These are phyloP conservation scores for Amborella trichopoda DNA, from an alignment of 164 flowering plant species.

Conservation along the genomic window DNA sequence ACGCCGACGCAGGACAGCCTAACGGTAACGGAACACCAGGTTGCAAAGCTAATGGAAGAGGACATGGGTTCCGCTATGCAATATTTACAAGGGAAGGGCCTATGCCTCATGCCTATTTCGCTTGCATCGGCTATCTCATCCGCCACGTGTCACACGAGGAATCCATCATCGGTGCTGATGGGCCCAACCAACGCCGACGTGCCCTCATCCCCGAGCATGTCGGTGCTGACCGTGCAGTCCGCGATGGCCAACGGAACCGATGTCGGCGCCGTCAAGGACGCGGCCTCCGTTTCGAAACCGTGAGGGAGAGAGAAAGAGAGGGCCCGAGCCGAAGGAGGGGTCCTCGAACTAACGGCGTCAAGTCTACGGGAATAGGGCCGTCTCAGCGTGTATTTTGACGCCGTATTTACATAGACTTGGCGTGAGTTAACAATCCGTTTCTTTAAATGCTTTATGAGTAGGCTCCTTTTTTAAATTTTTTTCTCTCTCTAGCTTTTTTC, in stretches of 20 bases:
- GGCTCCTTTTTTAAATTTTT: too few species aligned
- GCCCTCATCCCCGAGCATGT: conserved; percentile 24
- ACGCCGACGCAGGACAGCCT: conserved; percentile 38
- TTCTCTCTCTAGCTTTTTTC: too few species aligned
- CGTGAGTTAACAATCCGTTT: too few species aligned
- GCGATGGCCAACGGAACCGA: conserved; percentile 25
- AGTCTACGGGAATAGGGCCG: too few species aligned
- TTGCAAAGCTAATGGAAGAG: conserved; percentile 86
- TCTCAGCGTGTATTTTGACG: too few species aligned
- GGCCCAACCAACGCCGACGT: conserved; percentile 5
- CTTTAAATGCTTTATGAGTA: too few species aligned
- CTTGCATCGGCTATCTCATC: conserved; percentile 89
- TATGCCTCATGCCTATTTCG: conserved; percentile 96
- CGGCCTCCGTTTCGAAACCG: conserved; percentile 58
- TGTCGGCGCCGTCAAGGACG: conserved; percentile 25
- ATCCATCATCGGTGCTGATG: conserved; percentile 9
- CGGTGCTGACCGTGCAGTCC: conserved; percentile 64
- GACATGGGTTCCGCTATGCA: conserved; percentile 99
- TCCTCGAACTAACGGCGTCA: too few species aligned
- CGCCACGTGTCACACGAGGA: conserved; percentile 50
- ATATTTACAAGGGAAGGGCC: conserved; percentile 89
- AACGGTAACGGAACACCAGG: conserved; percentile 71
- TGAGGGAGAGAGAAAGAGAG: too few species aligned
- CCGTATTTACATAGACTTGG: too few species aligned
- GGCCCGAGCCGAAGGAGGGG: too few species aligned